Evolutionary conservation across 257 asterid genomes (phyloP).

Genomic region (Capsicum pubescens): DNA sequence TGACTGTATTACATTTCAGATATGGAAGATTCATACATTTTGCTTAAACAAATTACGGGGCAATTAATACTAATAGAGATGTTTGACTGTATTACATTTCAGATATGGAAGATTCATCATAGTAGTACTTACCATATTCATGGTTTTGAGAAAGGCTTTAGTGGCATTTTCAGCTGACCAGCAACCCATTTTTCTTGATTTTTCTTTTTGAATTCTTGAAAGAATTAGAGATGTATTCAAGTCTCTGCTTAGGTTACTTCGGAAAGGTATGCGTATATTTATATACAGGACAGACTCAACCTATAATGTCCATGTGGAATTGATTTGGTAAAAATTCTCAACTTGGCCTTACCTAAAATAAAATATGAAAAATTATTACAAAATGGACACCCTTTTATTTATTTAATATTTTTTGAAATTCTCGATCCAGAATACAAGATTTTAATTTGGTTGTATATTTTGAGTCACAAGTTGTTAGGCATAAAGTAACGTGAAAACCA

Average conservation of each 20-base stretch:
- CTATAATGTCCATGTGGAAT: constrained; percentile 24
- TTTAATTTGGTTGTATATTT: neutral
- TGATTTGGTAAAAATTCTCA: neutral
- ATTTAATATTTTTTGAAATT: neutral
- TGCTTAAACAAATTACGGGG: neutral
- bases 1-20: neutral
- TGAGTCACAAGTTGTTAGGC: constrained; percentile 6
- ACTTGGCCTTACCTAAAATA: constrained; percentile 17
- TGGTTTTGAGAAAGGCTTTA: constrained; percentile 75
- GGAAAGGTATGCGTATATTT: neutral
- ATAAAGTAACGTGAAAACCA: neutral
- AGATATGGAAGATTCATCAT: neutral
- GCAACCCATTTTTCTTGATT: constrained; percentile 53
- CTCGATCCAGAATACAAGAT: neutral
- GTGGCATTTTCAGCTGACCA: constrained; percentile 98
- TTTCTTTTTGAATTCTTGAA: neutral
- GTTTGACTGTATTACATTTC: neutral
- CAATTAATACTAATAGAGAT: neutral
- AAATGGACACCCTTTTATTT: neutral
- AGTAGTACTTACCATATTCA: constrained; percentile 66
- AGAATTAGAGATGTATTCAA: constrained; percentile 25
- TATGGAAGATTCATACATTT: neutral
- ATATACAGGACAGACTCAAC: constrained; percentile 9
- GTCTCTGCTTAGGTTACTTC: neutral
- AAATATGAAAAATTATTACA: neutral